Percentiles rank a stretch among this genome's conserved stretches.
These are phyloP conservation scores for Pyricularia sp. DNA, from an alignment of 2,329 filamentous ascomycete genomes.

Conservation along the genomic window DNA sequence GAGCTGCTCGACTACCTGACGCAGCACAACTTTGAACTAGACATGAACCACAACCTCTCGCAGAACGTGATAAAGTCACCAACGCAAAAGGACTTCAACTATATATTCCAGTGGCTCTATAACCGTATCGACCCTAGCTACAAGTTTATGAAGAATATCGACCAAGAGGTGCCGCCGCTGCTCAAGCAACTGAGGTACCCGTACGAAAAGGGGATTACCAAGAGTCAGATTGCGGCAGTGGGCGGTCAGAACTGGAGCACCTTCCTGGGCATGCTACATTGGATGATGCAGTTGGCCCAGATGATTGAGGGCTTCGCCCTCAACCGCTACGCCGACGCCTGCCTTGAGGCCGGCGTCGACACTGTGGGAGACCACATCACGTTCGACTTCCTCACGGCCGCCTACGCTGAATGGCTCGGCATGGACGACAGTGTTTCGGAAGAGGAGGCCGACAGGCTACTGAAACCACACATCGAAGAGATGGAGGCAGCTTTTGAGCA, in stretches of 20 bases:
- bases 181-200: conserved; percentile 92
- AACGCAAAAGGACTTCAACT: conserved; percentile 96
- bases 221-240: conserved; percentile 89
- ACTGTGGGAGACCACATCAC: conserved; percentile 86
- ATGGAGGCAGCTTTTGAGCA: conserved; percentile 86
- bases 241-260: conserved; percentile 96
- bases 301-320: conserved; percentile 79
- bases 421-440: conserved; percentile 76
- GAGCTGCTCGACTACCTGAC: conserved; percentile 88
- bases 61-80: conserved; percentile 88
- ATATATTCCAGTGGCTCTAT: conserved; percentile 97
- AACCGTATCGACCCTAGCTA: conserved; percentile 91
- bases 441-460: conserved; percentile 68
- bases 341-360: conserved; percentile 78
- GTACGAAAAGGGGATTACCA: conserved; percentile 91
- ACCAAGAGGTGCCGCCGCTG: conserved; percentile 87
- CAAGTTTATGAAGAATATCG: conserved; percentile 87
- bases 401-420: conserved; percentile 88
- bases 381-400: conserved; percentile 81
- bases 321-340: conserved; percentile 83
- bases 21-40: conserved; percentile 92
- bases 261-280: conserved; percentile 87
- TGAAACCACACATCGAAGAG: conserved; percentile 73
- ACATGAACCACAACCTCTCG: conserved; percentile 91
- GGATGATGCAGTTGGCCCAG: conserved; percentile 97